Percentiles rank a stretch among this genome's conserved stretches.
Conservation (phyloP, 2,329 filamentous ascomycete genomes). For the Colletotrichum higginsianum region DNA sequence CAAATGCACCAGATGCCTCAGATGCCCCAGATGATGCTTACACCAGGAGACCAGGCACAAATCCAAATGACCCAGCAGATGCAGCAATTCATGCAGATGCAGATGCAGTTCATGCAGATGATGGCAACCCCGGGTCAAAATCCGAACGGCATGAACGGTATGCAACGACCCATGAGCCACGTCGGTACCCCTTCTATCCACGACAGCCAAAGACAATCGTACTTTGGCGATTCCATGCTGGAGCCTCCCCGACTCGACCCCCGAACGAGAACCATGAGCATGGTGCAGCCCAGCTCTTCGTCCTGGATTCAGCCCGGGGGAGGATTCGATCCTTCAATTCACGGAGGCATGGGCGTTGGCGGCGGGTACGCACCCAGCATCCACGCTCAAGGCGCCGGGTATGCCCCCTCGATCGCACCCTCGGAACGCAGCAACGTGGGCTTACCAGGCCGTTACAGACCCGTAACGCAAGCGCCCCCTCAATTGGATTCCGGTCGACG, state of each 20-base stretch:
- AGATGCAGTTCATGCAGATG: constrained; percentile 95
- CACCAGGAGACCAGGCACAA: constrained; percentile 79
- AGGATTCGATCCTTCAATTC: constrained; percentile 67
- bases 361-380: constrained; percentile 67
- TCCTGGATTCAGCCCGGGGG: constrained; percentile 68
- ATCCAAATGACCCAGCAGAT: constrained; percentile 87
- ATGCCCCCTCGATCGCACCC: constrained; percentile 92
- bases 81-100: constrained; percentile 92
- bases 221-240: constrained; percentile 62
- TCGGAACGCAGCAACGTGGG: constrained; percentile 96
- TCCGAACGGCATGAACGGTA: constrained; percentile 46
- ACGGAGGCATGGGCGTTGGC: constrained; percentile 44
- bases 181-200: constrained; percentile 62
- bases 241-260: constrained; percentile 61
- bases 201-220: constrained; percentile 60
- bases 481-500: constrained; percentile 45
- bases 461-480: constrained; percentile 78
- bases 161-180: constrained; percentile 52
- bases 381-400: constrained; percentile 69
- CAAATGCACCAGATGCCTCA: constrained; percentile 31
- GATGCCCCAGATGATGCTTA: constrained; percentile 62
- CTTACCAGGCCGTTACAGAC: constrained; percentile 89
- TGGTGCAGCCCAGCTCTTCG: constrained; percentile 79
- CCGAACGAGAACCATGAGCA: constrained; percentile 82
- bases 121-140: constrained; percentile 66